These are phyloP conservation scores for Botrytis pseudocinerea DNA, from an alignment of 2,329 filamentous ascomycete species.

Conservation along the genomic window DNA sequence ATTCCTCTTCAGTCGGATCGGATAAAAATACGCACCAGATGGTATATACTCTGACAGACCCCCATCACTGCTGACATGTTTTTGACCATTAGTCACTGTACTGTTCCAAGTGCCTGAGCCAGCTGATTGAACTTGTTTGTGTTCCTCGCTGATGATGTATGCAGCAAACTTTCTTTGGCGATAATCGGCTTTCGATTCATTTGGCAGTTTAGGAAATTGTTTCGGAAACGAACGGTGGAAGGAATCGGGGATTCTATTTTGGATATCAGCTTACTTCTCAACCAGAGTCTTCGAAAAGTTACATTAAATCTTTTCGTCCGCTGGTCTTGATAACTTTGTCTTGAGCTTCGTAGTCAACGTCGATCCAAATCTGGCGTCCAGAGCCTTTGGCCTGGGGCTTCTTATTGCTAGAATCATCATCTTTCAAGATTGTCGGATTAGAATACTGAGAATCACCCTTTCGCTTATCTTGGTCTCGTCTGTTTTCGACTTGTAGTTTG, in stretches of 20 bases:
- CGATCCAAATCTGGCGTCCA: not conserved
- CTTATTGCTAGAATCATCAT: not conserved
- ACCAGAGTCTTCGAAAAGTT: not conserved
- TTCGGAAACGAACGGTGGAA: not conserved
- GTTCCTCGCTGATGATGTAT: not conserved
- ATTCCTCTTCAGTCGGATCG: not conserved
- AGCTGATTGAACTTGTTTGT: not conserved
- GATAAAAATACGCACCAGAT: not conserved
- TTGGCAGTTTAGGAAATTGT: not conserved
- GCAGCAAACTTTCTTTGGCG: not conserved
- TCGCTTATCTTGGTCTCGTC: not conserved
- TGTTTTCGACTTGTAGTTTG: not conserved
- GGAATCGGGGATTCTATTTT: not conserved
- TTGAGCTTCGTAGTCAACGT: not conserved
- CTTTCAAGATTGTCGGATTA: no score
- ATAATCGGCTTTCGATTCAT: not conserved
- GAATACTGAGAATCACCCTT: not conserved
- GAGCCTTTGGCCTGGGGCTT: not conserved
- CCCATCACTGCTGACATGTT: not conserved
- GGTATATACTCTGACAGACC: not conserved
- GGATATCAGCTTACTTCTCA: not conserved
- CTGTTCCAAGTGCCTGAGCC: no score
- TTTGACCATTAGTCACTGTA: not conserved
- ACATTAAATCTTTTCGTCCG: not conserved
- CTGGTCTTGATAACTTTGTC: not conserved